A percentile compares a stretch with the other conserved stretches of the same genome.
Conservation (phyloP, 176 grass and related monocot species). For the Musa itinerans region DNA sequence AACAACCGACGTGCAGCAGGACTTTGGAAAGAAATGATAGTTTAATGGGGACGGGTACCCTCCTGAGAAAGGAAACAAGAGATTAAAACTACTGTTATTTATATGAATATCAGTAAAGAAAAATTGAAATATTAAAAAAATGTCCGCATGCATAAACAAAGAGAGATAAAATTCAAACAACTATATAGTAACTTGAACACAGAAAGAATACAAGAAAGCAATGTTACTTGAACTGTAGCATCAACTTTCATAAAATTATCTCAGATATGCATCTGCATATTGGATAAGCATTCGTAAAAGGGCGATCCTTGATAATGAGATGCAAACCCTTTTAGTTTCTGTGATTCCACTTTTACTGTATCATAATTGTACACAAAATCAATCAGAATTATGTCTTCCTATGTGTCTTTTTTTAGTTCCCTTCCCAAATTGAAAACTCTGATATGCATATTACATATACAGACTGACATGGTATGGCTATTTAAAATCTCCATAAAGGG, state of each 20-base stretch:
- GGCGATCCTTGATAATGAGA: background rate
- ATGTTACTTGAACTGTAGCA: background rate
- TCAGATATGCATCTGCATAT: background rate
- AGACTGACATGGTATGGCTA: no score
- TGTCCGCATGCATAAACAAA: background rate
- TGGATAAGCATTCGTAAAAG: background rate
- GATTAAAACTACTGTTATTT: slow-evolving; percentile 14
- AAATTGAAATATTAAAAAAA: background rate
- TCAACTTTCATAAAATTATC: background rate
- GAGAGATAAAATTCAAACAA: background rate
- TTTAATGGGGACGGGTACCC: slow-evolving; percentile 96
- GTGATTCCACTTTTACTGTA: background rate
- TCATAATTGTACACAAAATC: background rate
- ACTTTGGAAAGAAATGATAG: slow-evolving; percentile 97
- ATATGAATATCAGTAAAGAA: slow-evolving; percentile 14
- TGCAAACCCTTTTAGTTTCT: background rate
- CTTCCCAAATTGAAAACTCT: background rate
- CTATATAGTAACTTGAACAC: background rate
- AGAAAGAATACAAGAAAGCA: background rate
- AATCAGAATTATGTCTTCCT: background rate
- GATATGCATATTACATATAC: no score
- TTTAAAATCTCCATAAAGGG: no score
- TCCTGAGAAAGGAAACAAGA: slow-evolving; percentile 47
- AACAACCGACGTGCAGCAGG: slow-evolving; percentile 94
- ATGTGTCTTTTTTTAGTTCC: background rate